Percentiles rank a stretch among this genome's conserved stretches.
Conservation (phyloP, 257 asterid genomes). For the Buddleja alternifolia region DNA sequence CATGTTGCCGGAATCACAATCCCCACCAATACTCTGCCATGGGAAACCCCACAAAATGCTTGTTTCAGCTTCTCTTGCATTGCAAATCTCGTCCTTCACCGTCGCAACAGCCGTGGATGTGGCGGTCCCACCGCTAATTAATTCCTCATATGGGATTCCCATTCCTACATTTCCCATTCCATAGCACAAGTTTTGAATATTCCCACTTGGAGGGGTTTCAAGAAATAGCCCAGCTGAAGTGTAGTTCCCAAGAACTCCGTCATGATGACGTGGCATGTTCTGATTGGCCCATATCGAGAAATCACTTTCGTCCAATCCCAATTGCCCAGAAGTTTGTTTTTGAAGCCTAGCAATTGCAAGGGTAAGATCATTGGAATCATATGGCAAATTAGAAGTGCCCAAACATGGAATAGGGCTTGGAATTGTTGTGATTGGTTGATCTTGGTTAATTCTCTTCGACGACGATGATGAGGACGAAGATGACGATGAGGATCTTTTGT, state of each 20-base stretch:
- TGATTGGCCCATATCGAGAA: slow-evolving; percentile 47
- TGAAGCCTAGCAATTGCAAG: slow-evolving; percentile 72
- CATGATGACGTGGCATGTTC: slow-evolving; percentile 24
- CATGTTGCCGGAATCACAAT: slow-evolving; percentile 26
- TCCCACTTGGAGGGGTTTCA: slow-evolving; percentile 37
- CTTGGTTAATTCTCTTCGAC: slow-evolving; percentile 43
- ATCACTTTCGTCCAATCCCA: slow-evolving; percentile 38
- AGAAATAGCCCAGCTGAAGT: slow-evolving; percentile 28
- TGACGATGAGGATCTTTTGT: slow-evolving; percentile 59
- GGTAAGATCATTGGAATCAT: slow-evolving; percentile 61
- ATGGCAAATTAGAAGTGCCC: slow-evolving; percentile 26
- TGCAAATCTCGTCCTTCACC: slow-evolving; percentile 71
- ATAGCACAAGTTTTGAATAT: slow-evolving; percentile 37
- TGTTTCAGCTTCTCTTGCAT: slow-evolving; percentile 41
- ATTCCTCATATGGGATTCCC: slow-evolving; percentile 38
- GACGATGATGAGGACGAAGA: slow-evolving; percentile 49
- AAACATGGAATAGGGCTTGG: slow-evolving; percentile 39
- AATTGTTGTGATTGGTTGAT: slow-evolving; percentile 34
- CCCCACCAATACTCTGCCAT: slow-evolving; percentile 49
- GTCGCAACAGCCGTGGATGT: slow-evolving; percentile 38
- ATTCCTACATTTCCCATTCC: slow-evolving; percentile 45
- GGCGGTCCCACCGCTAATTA: not conserved
- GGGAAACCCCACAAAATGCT: slow-evolving; percentile 77
- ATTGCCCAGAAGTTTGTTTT: slow-evolving; percentile 43
- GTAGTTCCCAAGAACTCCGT: slow-evolving; percentile 13